phyloP scores from a whole-genome alignment of 2,329 filamentous ascomycete species.

The Pseudocercospora musae region DNA sequence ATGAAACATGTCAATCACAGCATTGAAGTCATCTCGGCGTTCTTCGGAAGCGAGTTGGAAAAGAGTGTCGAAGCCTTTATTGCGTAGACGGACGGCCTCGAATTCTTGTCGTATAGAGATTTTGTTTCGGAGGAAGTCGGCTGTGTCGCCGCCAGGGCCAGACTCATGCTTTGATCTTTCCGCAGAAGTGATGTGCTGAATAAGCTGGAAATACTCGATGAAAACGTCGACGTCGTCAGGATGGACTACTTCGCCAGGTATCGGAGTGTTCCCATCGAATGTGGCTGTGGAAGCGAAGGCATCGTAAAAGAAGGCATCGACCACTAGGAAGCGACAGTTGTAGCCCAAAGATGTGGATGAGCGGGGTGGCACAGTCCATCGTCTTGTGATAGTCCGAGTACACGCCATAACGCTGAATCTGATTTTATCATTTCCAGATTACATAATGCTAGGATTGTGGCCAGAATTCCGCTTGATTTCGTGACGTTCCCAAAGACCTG shows the following conservation, averaged over 20 bases:
- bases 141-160: background rate
- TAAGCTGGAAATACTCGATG: slow-evolving; percentile 3
- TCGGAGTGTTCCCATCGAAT: slow-evolving; percentile 5
- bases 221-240: slow-evolving; percentile 5
- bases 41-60: slow-evolving; percentile 8
- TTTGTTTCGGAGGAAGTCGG: slow-evolving; percentile 1
- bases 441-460: slow-evolving; percentile 7
- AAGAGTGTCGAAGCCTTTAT: background rate
- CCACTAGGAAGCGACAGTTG: slow-evolving; percentile 4
- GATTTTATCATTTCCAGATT: slow-evolving; percentile 12
- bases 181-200: slow-evolving; percentile 6
- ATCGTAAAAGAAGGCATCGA: slow-evolving; percentile 9
- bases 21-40: slow-evolving; percentile 3
- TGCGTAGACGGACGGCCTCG: background rate
- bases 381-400: slow-evolving; percentile 9
- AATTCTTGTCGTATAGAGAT: slow-evolving; percentile 1
- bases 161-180: slow-evolving; percentile 3
- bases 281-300: slow-evolving; percentile 4
- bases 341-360: background rate
- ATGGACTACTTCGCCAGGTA: slow-evolving; percentile 5
- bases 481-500: background rate
- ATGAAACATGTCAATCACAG: background rate
- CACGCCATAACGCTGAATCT: slow-evolving; percentile 10
- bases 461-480: slow-evolving; percentile 1
- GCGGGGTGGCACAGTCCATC: slow-evolving; percentile 7